These are phyloP conservation scores for Gloeostereum incarnatum DNA, from an alignment of 768 basidiomycete species.

Conservation along the genomic window DNA sequence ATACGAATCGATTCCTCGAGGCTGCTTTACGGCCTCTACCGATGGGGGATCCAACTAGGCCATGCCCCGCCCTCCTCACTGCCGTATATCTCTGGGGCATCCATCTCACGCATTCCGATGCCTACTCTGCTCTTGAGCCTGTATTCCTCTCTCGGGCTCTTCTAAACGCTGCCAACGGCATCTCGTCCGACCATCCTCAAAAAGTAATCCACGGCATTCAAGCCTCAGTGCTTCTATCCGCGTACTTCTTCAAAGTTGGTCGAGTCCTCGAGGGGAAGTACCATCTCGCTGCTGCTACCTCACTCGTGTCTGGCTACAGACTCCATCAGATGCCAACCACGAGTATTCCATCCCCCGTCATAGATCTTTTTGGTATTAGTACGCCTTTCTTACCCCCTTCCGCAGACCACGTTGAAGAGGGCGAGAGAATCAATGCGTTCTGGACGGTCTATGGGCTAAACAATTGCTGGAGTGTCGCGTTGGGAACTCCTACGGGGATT, in stretches of 20 bases:
- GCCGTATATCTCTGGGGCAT: conserved; percentile 45
- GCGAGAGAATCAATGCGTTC: conserved; percentile 32
- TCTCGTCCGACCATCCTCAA: conserved; percentile 14
- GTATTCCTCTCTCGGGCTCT: conserved; percentile 41
- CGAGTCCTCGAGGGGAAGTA: conserved; percentile 33
- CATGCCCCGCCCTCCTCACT: conserved; percentile 38
- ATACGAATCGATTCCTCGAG: conserved; percentile 34
- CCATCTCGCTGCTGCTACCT: conserved; percentile 24
- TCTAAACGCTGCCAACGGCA: conserved; percentile 17
- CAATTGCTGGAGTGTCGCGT: conserved; percentile 21
- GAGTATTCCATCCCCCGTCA: conserved; percentile 28
- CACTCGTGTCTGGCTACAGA: conserved; percentile 16
- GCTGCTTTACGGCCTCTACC: conserved; percentile 37
- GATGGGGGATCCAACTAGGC: conserved; percentile 36
- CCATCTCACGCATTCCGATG: conserved; percentile 35
- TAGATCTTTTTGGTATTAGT: conserved; percentile 26
- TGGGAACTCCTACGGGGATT: conserved; percentile 9
- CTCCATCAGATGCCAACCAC: conserved; percentile 27
- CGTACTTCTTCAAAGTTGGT: conserved; percentile 32
- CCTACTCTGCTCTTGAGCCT: conserved; percentile 29
- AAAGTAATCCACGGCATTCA: conserved; percentile 23
- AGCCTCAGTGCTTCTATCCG: conserved; percentile 29
- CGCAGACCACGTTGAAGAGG: conserved; percentile 10
- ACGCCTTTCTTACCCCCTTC: conserved; percentile 16
- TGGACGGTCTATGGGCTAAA: conserved; percentile 27